A percentile compares a stretch with the other conserved stretches of the same genome.
phyloP scores from a whole-genome alignment of 352 stramenopile genomes.

The Globisporangium carolinianum region DNA sequence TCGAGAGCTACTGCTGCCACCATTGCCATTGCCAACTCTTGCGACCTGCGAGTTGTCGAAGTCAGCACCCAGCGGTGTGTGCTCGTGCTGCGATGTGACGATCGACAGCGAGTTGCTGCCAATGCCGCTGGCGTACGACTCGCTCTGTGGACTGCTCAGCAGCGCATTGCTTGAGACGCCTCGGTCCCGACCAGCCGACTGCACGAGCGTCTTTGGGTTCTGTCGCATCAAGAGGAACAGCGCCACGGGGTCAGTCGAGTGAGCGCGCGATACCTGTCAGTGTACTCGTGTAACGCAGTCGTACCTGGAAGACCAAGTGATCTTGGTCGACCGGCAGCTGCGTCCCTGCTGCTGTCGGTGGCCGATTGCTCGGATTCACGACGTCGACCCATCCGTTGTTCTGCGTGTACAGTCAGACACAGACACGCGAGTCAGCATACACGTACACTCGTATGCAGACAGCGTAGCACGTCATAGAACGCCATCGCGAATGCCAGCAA shows the following conservation, averaged over 20 bases:
- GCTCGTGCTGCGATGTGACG: slow-evolving; percentile 8
- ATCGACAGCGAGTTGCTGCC: background rate
- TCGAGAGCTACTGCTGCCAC: slow-evolving; percentile 4
- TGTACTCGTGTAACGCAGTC: background rate
- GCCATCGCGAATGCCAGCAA: background rate
- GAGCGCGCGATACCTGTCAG: background rate
- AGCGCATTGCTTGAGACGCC: background rate
- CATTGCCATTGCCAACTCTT: background rate
- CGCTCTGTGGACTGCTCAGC: background rate
- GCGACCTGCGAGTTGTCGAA: background rate
- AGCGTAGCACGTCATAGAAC: background rate
- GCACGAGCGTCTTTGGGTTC: background rate
- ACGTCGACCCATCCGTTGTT: slow-evolving; percentile 70
- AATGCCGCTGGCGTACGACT: background rate
- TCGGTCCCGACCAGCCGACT: slow-evolving; percentile 4
- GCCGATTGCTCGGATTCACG: slow-evolving; percentile 19
- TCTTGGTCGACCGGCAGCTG: background rate
- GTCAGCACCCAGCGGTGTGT: background rate
- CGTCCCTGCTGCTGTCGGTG: background rate
- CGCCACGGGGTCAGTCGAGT: background rate
- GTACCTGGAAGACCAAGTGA: slow-evolving; percentile 6
- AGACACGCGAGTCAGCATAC: background rate
- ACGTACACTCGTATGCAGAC: background rate
- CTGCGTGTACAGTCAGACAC: slow-evolving; percentile 13
- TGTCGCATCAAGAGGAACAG: background rate